Percentiles rank a stretch among this genome's conserved stretches.
These are phyloP conservation scores for Nemania abortiva DNA, from an alignment of 2,329 filamentous ascomycete genomes.

Conservation along the genomic window DNA sequence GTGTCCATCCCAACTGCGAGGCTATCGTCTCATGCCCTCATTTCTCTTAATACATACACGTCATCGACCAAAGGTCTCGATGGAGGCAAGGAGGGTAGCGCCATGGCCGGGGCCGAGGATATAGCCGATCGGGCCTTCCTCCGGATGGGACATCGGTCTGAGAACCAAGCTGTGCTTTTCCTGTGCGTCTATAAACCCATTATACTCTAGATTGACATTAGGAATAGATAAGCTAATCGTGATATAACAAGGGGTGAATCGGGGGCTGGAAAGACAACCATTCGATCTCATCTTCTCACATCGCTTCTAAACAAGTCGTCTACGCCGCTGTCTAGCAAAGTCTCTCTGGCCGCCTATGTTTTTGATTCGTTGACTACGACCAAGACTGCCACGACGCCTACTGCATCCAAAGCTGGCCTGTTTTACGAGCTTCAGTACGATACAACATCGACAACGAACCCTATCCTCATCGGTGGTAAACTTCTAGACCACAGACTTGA, in stretches of 20 bases:
- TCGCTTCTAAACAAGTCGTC: constrained; percentile 89
- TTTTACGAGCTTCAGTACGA: constrained; percentile 98
- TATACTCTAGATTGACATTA: neutral
- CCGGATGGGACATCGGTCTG: constrained; percentile 85
- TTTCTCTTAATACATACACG: constrained; percentile 95
- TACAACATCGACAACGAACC: constrained; percentile 84
- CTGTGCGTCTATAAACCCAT: constrained; percentile 74
- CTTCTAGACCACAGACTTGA: constrained; percentile 93
- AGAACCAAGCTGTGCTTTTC: constrained; percentile 94
- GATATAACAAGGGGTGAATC: constrained; percentile 81
- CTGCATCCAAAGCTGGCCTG: constrained; percentile 93
- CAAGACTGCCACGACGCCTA: constrained; percentile 94
- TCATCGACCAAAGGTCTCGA: constrained; percentile 88
- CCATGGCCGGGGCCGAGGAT: constrained; percentile 92
- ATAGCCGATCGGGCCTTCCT: constrained; percentile 88
- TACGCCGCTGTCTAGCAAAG: constrained; percentile 91
- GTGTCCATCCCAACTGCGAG: constrained; percentile 87
- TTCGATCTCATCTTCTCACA: constrained; percentile 88
- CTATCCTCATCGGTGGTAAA: constrained; percentile 92
- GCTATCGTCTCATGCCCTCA: constrained; percentile 90
- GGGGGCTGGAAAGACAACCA: constrained; percentile 93
- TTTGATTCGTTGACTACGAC: constrained; percentile 98
- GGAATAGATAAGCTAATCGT: constrained; percentile 34
- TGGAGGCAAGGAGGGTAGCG: constrained; percentile 91
- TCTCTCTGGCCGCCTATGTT: constrained; percentile 92